Conservation (phyloP, 2,329 filamentous ascomycete species). For the Metarhizium brunneum region DNA sequence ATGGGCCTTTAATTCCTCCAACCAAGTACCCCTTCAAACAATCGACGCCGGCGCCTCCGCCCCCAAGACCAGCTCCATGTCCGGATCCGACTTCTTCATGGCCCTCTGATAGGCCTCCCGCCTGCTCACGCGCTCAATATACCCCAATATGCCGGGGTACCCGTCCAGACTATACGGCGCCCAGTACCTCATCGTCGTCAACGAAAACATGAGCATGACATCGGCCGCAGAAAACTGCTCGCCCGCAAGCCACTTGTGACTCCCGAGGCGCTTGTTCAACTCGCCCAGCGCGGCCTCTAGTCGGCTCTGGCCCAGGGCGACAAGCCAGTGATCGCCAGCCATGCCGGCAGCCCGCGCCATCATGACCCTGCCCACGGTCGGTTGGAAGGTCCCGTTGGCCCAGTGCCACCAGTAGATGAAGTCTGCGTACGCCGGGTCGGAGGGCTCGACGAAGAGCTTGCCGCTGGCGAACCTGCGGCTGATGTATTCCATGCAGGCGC, state of each 20-base stretch:
- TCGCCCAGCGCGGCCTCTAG: constrained; percentile 33
- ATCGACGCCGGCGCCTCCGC: constrained; percentile 10
- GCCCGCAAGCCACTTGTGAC: constrained; percentile 48
- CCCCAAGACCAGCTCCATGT: constrained; percentile 24
- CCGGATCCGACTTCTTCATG: constrained; percentile 40
- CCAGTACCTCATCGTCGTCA: constrained; percentile 53
- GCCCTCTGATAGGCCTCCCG: constrained; percentile 38
- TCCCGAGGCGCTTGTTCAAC: constrained; percentile 38
- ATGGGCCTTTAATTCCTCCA: not conserved
- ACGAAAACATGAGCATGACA: constrained; percentile 50
- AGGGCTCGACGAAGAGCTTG: constrained; percentile 33
- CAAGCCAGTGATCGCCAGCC: constrained; percentile 14
- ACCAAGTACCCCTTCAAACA: not conserved
- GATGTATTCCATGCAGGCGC: constrained; percentile 55
- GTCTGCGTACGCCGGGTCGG: constrained; percentile 42
- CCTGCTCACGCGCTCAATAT: constrained; percentile 31
- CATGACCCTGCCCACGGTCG: constrained; percentile 28
- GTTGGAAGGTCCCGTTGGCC: constrained; percentile 35
- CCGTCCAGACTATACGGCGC: constrained; percentile 29
- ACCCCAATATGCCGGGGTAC: constrained; percentile 35
- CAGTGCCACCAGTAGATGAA: constrained; percentile 60
- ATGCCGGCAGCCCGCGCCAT: constrained; percentile 13
- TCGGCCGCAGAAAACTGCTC: constrained; percentile 56
- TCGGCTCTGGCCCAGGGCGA: constrained; percentile 21
- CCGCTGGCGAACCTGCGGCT: constrained; percentile 41